Base-by-base conservation (phyloP, 2,329 filamentous ascomycete genomes). In the Nigrograna mackinnonii region DNA sequence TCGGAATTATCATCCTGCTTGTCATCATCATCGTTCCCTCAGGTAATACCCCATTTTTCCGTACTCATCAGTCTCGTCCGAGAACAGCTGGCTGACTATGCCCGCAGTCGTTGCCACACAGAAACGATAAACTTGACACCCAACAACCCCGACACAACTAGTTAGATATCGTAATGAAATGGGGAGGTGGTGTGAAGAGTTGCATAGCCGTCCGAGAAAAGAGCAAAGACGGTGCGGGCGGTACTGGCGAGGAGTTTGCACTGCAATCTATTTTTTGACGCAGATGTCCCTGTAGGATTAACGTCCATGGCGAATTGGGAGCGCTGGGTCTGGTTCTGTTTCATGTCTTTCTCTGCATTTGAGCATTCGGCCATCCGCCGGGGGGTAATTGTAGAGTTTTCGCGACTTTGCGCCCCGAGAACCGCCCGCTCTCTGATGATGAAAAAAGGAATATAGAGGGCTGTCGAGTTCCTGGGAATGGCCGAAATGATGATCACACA, bases 1-100 rank as follows among this genome's bases (percentile, higher is more conserved):
- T 85, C 46, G 94, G 91, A 64, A 87, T 99, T 72, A 87, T 97
- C 70, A 82, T 97, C 58, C 79, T 99, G 60, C 82, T 99, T 57
- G 77, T 95, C 58, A 83, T 99, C 71, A 97, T 99, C 69, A 94
- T 99, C 66, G 85, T 97, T 58, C 94, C 94, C 55, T 80, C 87
- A 58, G 90, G 92, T 96, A 83, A 67, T 84, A 73, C 22, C 4
- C 13, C 4, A 11, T 19, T 43, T 6, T 22, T 22, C 22, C 17
- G 34, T 30, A 4, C 30, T 6, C n/a, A 28, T 35, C 24, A n/a
- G n/a, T n/a, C n/a, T n/a, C n/a, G n/a, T n/a, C n/a, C n/a, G n/a
- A 12, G 19, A 12, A 36, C 34, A 3, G 34, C 31, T 33, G 16
- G 13, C 31, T 33, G 31, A 33, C n/a, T n/a, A n/a, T 12, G 3